Evolutionary conservation across 164 flowering plant species (phyloP), one percentile per base, ranked within the genome.

Genomic region (Pachysandra terminalis): DNA sequence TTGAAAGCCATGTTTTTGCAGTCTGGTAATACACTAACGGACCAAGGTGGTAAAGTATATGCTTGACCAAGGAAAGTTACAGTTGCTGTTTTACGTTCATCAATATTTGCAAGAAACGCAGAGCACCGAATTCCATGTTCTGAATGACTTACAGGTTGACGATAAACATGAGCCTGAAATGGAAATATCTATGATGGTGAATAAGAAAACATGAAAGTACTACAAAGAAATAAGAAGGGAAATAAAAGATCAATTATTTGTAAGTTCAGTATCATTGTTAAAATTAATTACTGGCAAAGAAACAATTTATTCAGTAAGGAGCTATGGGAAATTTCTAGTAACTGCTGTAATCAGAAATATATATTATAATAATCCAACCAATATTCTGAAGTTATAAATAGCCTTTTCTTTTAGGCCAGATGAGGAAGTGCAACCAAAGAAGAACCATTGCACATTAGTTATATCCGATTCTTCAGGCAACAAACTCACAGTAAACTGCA

Each of bases 91-190:
- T 68, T 82, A 71, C 63, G 84, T 69, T 84, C 96, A 79, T 93
- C 97, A 56, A 89, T 88, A 80, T 93, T 91, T 59, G 98, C 96
- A 72, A 93, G 96, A 83, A 93, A 93, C 45, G 97, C 98, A 55
- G 94, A 72, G 73, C 97, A 93, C 24, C 17, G 64, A 58, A 73
- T 75, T 49, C 70, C 76, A 68, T 71, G 73, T 75, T 66, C 75
- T 70, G 65, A 72, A 17, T 15, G 25, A 66, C 73, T 75, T 45
- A 64, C 49, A 59, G 56, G 65, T 64, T 22, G 75, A 25, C 55
- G 68, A 71, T 90, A 93, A 52, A 93, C 82, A 75, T 93, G 93
- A 56, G 96, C 96, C 98, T 93, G 86, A 56, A 81, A 19, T 21
- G 23, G 15, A 57, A 24, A 67, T 15, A 25, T 28, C 63, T 65